phyloP scores from a whole-genome alignment of 23 red algal species.

The Gracilaria vermiculophylla region DNA sequence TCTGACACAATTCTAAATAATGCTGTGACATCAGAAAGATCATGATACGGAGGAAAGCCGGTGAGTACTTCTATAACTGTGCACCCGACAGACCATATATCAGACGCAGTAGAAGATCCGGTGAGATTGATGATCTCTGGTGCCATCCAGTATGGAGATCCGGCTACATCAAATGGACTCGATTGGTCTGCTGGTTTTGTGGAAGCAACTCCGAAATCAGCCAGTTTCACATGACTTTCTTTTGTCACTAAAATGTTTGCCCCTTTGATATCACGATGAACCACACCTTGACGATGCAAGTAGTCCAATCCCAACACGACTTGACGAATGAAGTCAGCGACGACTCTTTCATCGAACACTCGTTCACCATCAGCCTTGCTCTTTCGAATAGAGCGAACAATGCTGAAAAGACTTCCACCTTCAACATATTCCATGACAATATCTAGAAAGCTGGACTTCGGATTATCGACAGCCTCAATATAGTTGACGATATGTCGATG shows the following conservation, averaged over 20 bases:
- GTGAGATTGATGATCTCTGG: slow-evolving; percentile 96
- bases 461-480: slow-evolving; percentile 73
- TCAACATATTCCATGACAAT: slow-evolving; percentile 99
- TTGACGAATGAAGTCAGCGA: slow-evolving; percentile 83
- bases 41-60: slow-evolving; percentile 91
- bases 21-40: slow-evolving; percentile 85
- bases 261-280: slow-evolving; percentile 99
- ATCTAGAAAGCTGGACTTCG: slow-evolving; percentile 51
- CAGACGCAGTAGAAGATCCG: slow-evolving; percentile 86
- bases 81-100: slow-evolving; percentile 97
- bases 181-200: slow-evolving; percentile 77
- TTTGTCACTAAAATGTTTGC: slow-evolving; percentile 97
- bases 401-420: slow-evolving; percentile 72
- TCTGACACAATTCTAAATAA: slow-evolving; percentile 97
- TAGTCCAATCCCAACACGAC: slow-evolving; percentile 83
- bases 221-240: slow-evolving; percentile 89
- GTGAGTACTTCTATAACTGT: slow-evolving; percentile 98
- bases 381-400: slow-evolving; percentile 60
- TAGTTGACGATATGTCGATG: slow-evolving; percentile 90
- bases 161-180: slow-evolving; percentile 83
- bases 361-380: slow-evolving; percentile 29
- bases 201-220: slow-evolving; percentile 98
- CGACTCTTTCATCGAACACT: slow-evolving; percentile 75
- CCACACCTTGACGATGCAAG: slow-evolving; percentile 94
- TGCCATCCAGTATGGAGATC: slow-evolving; percentile 99